Evolutionary conservation across 2,329 filamentous ascomycete species (phyloP).

Genomic region (Xylariaceae sp.): DNA sequence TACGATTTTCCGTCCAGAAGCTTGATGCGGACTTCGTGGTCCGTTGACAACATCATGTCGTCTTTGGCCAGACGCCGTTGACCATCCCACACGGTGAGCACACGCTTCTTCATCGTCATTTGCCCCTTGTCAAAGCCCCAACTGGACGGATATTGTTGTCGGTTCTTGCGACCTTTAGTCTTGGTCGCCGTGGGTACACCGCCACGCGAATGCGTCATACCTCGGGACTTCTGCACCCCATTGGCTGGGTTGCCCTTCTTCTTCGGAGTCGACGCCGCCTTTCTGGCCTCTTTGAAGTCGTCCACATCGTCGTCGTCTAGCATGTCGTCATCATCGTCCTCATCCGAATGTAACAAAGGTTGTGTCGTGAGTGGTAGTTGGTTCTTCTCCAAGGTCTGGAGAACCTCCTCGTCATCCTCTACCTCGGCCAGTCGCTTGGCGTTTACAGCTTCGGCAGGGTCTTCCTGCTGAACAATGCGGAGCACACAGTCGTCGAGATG

Average conservation of each 20-base stretch:
- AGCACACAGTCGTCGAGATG: conserved; percentile 79
- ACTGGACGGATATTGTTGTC: conserved; percentile 86
- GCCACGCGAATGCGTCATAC: conserved; percentile 73
- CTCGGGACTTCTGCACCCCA: conserved; percentile 63
- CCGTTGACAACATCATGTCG: conserved; percentile 96
- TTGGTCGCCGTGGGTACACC: conserved; percentile 57
- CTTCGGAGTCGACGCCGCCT: conserved; percentile 49
- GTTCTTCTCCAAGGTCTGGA: conserved; percentile 62
- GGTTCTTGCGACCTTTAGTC: conserved; percentile 75
- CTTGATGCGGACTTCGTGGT: conserved; percentile 87
- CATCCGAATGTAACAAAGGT: conserved; percentile 30
- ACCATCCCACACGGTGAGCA: conserved; percentile 89
- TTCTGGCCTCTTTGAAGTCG: conserved; percentile 50
- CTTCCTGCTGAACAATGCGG: conserved; percentile 68
- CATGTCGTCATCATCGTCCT: conserved; percentile 56
- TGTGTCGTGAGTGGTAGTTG: conserved; percentile 48
- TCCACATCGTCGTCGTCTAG: conserved; percentile 58
- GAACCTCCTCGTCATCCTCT: conserved; percentile 59
- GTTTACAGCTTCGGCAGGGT: conserved; percentile 66
- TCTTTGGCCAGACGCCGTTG: conserved; percentile 88
- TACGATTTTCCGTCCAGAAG: conserved; percentile 73
- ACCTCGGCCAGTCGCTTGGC: conserved; percentile 63
- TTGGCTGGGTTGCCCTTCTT: conserved; percentile 56
- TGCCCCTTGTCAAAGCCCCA: conserved; percentile 91
- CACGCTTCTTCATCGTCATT: conserved; percentile 98